phyloP scores from a whole-genome alignment of 2,329 filamentous ascomycete genomes.

The Magnaporthiopsis poae region DNA sequence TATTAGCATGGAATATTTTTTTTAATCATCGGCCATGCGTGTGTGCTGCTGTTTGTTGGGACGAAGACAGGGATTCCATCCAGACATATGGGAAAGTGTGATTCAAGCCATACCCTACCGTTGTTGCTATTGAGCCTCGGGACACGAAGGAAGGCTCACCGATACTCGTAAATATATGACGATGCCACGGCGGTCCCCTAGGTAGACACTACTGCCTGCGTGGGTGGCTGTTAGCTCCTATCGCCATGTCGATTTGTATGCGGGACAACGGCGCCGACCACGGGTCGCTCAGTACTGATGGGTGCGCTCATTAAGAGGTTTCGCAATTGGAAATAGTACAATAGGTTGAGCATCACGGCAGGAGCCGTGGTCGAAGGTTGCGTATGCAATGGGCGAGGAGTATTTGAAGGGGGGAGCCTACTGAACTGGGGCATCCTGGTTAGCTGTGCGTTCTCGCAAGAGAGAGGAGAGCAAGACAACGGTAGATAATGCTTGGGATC shows the following conservation, averaged over 20 bases:
- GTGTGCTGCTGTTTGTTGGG: conserved; percentile 1
- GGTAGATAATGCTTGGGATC: conserved; percentile 19
- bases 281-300: conserved; percentile 7
- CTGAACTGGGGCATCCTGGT: not conserved
- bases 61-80: not conserved
- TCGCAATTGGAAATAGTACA: conserved; percentile 37
- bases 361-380: conserved; percentile 8
- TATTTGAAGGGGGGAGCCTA: conserved; percentile 15
- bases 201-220: no score
- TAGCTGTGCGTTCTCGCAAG: not conserved
- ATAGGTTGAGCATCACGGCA: conserved; percentile 30
- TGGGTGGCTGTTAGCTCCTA: not conserved
- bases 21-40: conserved; percentile 50
- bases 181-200: not conserved
- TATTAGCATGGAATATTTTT: conserved; percentile 69
- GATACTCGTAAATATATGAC: not conserved
- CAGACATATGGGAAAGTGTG: not conserved
- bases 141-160: not conserved
- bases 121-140: not conserved
- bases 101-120: conserved; percentile 3
- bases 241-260: not conserved
- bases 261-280: not conserved
- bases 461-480: conserved; percentile 4
- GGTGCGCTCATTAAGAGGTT: conserved; percentile 20
- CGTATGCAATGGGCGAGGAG: not conserved